These are phyloP conservation scores for Fusarium sp. DNA, from an alignment of 2,329 filamentous ascomycete species.

Conservation along the genomic window DNA sequence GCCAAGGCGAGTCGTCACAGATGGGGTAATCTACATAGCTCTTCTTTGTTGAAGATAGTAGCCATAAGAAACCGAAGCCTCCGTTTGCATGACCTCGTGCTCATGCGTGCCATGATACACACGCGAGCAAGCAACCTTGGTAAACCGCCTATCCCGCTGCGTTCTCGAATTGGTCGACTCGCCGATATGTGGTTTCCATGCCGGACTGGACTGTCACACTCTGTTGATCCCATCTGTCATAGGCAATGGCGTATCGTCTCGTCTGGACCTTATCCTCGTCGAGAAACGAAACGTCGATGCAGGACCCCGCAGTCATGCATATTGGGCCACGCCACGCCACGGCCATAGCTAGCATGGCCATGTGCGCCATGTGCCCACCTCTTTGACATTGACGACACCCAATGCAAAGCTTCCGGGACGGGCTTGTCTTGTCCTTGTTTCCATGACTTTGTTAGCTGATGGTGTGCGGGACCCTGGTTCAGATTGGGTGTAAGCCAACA, in stretches of 20 bases:
- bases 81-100: constrained; percentile 37
- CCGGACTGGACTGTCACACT: constrained; percentile 18
- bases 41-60: not conserved
- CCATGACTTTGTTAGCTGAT: constrained; percentile 18
- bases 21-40: not conserved
- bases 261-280: constrained; percentile 15
- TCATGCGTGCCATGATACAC: constrained; percentile 31
- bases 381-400: constrained; percentile 13
- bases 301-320: constrained; percentile 42
- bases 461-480: constrained; percentile 36
- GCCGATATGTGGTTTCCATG: constrained; percentile 2
- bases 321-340: constrained; percentile 10
- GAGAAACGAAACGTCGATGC: constrained; percentile 41
- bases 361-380: constrained; percentile 36
- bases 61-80: constrained; percentile 16
- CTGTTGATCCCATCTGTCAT: constrained; percentile 30
- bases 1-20: not conserved
- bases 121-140: constrained; percentile 22
- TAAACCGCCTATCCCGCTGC: constrained; percentile 18
- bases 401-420: constrained; percentile 18
- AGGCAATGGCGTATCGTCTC: constrained; percentile 26
- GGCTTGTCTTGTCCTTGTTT: constrained; percentile 28
- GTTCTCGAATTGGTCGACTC: constrained; percentile 15
- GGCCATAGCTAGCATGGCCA: constrained; percentile 30
- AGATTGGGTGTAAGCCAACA: constrained; percentile 1